A percentile compares a stretch with the other conserved stretches of the same genome.
Evolutionary conservation across 2,329 filamentous ascomycete species (phyloP).

Genomic region (Alternaria incomplexa): DNA sequence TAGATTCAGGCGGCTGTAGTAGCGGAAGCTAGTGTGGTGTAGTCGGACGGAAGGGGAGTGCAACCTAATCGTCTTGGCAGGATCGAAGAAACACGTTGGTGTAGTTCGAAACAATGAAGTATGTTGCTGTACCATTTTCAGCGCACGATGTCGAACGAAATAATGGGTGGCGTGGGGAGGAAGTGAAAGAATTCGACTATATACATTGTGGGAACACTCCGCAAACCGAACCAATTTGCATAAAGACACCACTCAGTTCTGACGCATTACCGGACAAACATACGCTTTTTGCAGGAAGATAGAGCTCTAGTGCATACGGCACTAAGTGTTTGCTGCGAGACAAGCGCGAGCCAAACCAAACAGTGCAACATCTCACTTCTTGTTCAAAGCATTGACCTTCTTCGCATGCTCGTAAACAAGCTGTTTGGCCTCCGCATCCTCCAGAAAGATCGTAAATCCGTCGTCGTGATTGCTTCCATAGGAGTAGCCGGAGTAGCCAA

Average conservation of each 20-base stretch:
- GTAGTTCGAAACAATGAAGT: not conserved
- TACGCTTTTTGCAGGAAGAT: not conserved
- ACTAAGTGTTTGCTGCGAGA: not conserved
- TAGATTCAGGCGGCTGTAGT: not conserved
- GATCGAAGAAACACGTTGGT: not conserved
- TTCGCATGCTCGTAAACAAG: not conserved
- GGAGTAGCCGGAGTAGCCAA: constrained; percentile 58
- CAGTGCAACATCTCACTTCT: not conserved
- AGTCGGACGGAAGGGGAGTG: not conserved
- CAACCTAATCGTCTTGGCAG: not conserved
- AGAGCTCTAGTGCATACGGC: not conserved
- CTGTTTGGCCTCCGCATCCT: constrained; percentile 32
- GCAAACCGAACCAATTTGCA: not conserved
- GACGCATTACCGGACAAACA: not conserved
- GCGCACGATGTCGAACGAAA: not conserved
- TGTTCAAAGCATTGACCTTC: not conserved
- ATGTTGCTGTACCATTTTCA: not conserved
- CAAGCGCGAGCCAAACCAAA: not conserved
- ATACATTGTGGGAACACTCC: not conserved
- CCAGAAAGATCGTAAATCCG: constrained; percentile 63
- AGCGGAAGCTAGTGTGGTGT: not conserved
- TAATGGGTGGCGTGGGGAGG: not conserved
- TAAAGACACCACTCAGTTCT: not conserved
- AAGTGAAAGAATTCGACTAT: not conserved
- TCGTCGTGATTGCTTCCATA: constrained; percentile 63